Conservation (phyloP, 1,139 yeast species). For the Pichia sp. region DNA sequence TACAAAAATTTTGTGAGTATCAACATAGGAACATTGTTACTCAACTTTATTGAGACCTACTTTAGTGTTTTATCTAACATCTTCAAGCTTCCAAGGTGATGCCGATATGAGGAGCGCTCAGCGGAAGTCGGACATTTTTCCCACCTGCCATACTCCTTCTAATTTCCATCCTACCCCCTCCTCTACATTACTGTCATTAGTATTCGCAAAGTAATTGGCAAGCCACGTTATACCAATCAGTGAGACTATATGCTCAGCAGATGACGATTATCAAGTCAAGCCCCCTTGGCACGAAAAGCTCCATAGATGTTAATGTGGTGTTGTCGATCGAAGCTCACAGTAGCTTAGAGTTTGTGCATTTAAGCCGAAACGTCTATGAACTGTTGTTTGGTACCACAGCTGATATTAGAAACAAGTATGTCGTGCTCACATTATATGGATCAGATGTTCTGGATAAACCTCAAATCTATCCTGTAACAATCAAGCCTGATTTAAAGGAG, state of each 20-base stretch:
- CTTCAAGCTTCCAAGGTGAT: too few relatives aligned
- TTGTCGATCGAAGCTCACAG: constrained; percentile 20
- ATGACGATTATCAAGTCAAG: background rate
- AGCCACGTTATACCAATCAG: too few relatives aligned
- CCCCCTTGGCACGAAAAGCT: background rate
- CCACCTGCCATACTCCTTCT: background rate
- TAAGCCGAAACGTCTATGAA: constrained; percentile 18
- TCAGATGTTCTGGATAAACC: constrained; percentile 41
- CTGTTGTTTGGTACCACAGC: constrained; percentile 17
- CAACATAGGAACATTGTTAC: too few relatives aligned
- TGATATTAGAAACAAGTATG: constrained; percentile 26
- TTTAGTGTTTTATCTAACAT: too few relatives aligned
- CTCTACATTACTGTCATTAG: background rate
- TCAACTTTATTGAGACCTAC: too few relatives aligned
- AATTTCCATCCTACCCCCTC: background rate
- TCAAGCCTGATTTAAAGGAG: constrained; percentile 31
- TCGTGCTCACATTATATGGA: constrained; percentile 37
- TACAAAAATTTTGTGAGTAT: too few relatives aligned
- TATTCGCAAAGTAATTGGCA: too few relatives aligned
- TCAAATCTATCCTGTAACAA: constrained; percentile 38
- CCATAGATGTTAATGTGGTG: constrained; percentile 15
- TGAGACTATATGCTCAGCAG: too few relatives aligned
- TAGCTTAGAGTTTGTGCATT: constrained; percentile 20
- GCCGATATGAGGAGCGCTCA: too few relatives aligned
- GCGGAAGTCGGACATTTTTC: too few relatives aligned